Conservation (phyloP, 2,329 filamentous ascomycete species). For the Penicillium freii region DNA sequence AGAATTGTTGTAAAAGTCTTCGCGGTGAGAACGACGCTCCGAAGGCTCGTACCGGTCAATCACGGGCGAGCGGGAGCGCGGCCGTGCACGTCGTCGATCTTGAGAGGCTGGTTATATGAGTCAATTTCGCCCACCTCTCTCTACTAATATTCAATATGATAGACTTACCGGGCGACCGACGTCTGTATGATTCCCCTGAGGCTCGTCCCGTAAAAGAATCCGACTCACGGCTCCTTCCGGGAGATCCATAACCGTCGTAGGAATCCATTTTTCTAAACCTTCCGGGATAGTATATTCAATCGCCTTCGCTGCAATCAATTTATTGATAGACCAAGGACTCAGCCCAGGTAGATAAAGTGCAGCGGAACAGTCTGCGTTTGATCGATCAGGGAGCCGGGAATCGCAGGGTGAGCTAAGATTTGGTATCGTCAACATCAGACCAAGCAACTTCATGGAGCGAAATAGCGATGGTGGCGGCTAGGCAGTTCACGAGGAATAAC, state of each 20-base stretch:
- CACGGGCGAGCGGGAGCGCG: conserved; percentile 60
- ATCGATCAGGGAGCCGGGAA: conserved; percentile 1
- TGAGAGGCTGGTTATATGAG: conserved; percentile 31
- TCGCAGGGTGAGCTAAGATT: conserved; percentile 35
- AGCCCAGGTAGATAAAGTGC: neutral
- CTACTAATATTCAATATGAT: neutral
- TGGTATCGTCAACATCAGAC: conserved; percentile 41
- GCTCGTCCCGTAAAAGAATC: conserved; percentile 38
- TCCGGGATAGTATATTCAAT: neutral
- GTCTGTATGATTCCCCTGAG: conserved; percentile 43
- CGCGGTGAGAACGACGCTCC: conserved; percentile 49
- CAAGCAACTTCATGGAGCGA: conserved; percentile 24
- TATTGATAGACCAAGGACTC: neutral
- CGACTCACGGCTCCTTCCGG: conserved; percentile 43
- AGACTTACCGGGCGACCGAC: conserved; percentile 49
- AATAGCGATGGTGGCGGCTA: conserved; percentile 22
- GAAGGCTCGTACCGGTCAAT: conserved; percentile 66
- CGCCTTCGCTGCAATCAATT: neutral
- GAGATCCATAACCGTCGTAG: conserved; percentile 48
- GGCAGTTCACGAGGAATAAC: conserved; percentile 24
- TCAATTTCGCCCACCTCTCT: neutral
- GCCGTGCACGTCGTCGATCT: conserved; percentile 47
- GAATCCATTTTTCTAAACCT: conserved; percentile 42
- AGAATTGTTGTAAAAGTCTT: conserved; percentile 55
- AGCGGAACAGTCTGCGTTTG: neutral